A percentile compares a stretch with the other conserved stretches of the same genome.
Evolutionary conservation across 2,329 filamentous ascomycete species (phyloP).

Genomic region (Cytospora chrysosperma): DNA sequence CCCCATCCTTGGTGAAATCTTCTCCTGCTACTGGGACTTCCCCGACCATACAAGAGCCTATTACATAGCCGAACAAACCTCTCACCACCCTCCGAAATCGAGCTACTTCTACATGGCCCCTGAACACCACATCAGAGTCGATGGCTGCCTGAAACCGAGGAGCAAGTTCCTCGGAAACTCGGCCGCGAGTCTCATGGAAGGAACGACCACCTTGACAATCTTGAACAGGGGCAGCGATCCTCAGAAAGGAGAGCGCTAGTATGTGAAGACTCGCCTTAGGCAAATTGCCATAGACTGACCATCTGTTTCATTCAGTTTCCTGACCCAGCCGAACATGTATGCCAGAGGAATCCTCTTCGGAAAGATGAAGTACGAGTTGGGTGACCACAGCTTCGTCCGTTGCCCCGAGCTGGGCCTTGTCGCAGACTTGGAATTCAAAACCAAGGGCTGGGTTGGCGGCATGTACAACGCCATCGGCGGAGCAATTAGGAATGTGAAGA

Average conservation of each 20-base stretch:
- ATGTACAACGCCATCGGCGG: conserved; percentile 96
- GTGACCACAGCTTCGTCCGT: conserved; percentile 88
- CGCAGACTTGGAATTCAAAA: conserved; percentile 97
- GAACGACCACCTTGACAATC: conserved; percentile 81
- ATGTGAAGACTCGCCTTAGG: conserved; percentile 38
- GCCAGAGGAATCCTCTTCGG: conserved; percentile 94
- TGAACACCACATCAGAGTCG: conserved; percentile 89
- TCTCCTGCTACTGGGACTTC: conserved; percentile 94
- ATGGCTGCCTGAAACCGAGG: conserved; percentile 90
- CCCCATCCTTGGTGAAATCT: conserved; percentile 91
- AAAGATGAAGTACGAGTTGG: conserved; percentile 99
- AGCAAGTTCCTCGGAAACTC: conserved; percentile 97
- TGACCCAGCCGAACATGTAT: conserved; percentile 99
- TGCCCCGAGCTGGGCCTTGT: conserved; percentile 85
- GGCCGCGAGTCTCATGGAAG: conserved; percentile 97
- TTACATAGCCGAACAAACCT: conserved; percentile 97
- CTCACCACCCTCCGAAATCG: conserved; percentile 96
- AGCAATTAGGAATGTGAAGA: conserved; percentile 82
- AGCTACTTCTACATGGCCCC: conserved; percentile 99
- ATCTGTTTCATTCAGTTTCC: conserved; percentile 57
- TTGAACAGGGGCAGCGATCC: conserved; percentile 71
- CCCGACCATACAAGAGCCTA: conserved; percentile 81
- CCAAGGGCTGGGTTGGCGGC: conserved; percentile 94
- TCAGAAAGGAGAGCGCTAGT: conserved; percentile 82
- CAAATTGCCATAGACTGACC: conserved; percentile 20